Evolutionary conservation across 768 basidiomycete species (phyloP), one percentile per base, ranked within the genome.

Genomic region (Wakefieldia striispora): DNA sequence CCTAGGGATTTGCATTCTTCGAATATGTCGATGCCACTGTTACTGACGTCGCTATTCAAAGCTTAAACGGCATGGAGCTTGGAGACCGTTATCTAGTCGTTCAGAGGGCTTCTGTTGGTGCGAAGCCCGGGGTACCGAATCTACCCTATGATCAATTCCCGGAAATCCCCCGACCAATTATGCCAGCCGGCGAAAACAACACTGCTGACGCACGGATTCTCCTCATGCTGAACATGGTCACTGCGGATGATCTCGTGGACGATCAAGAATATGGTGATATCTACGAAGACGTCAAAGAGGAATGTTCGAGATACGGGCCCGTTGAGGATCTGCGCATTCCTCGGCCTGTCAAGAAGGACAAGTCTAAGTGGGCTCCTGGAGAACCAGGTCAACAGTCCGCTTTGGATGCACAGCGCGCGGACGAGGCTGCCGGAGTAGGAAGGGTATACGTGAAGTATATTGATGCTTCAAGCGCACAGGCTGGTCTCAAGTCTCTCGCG

Each of bases 151-250:
- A 90, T 45, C 81, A 82, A 57, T 88, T 86, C 75, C 84, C 87
- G 31, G 87, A 87, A 66, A 86, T 92, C 37, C 91, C 91, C 40
- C 80, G 86, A 36, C 91, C 91, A 12, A 91, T 92, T 65, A 83
- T 93, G 81, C 91, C 91, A 48, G 88, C 88, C 8, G 86, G 86
- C 46, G 88, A 89, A 62, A 73, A 72, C 44, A 75, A 77, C 47
- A 73, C 70, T 33, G 58, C 70, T 11, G 81, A 86, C 46, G 80
- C 91, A 23, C 84, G 91, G 33, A 94, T 97, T 63, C 79, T 99
- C 60, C 86, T 98, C 66, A 89, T 99, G 87, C 73, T 99, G 62
- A 99, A 98, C 79, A 99, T 99, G 97, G 93, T 99, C 56, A 90
- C 89, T 0, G 67, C 90, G 1, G 97, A 99, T 39, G 97, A 99